A percentile compares a stretch with the other conserved stretches of the same genome.
Evolutionary conservation across 2,329 filamentous ascomycete genomes (phyloP).

Genomic region (Lecanicillium sp.): DNA sequence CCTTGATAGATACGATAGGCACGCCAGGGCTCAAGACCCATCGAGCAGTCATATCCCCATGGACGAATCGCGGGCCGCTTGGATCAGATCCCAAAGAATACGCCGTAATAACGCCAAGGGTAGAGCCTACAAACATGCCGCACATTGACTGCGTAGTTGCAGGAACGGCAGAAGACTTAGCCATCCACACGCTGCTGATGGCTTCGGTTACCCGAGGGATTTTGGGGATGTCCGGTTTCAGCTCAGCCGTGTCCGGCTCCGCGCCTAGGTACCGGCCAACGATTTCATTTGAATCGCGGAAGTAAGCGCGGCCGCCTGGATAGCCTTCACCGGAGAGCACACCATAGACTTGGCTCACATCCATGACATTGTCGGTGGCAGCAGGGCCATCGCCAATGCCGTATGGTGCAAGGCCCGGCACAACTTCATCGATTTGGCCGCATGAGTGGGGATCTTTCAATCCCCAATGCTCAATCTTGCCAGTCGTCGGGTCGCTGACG

Average conservation of each 20-base stretch:
- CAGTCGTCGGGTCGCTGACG: slow-evolving; percentile 69
- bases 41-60: slow-evolving; percentile 75
- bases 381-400: slow-evolving; percentile 74
- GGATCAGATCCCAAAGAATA: slow-evolving; percentile 63
- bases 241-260: slow-evolving; percentile 52
- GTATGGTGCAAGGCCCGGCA: slow-evolving; percentile 65
- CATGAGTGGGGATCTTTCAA: slow-evolving; percentile 67
- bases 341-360: slow-evolving; percentile 79
- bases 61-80: slow-evolving; percentile 54
- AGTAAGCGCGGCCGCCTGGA: slow-evolving; percentile 74
- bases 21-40: slow-evolving; percentile 92
- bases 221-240: slow-evolving; percentile 66
- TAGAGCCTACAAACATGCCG: slow-evolving; percentile 77
- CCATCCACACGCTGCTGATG: slow-evolving; percentile 79
- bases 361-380: slow-evolving; percentile 78
- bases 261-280: slow-evolving; percentile 66
- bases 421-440: slow-evolving; percentile 69
- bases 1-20: slow-evolving; percentile 73
- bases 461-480: slow-evolving; percentile 76
- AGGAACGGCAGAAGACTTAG: slow-evolving; percentile 69
- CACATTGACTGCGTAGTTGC: slow-evolving; percentile 67
- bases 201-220: slow-evolving; percentile 63
- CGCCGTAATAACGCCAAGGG: slow-evolving; percentile 71
- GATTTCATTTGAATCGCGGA: slow-evolving; percentile 65
- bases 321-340: slow-evolving; percentile 80